Percentiles rank a stretch among this genome's conserved stretches.
These are phyloP conservation scores for Brasilioporus rufonigricans DNA, from an alignment of 768 basidiomycete species.

Conservation along the genomic window DNA sequence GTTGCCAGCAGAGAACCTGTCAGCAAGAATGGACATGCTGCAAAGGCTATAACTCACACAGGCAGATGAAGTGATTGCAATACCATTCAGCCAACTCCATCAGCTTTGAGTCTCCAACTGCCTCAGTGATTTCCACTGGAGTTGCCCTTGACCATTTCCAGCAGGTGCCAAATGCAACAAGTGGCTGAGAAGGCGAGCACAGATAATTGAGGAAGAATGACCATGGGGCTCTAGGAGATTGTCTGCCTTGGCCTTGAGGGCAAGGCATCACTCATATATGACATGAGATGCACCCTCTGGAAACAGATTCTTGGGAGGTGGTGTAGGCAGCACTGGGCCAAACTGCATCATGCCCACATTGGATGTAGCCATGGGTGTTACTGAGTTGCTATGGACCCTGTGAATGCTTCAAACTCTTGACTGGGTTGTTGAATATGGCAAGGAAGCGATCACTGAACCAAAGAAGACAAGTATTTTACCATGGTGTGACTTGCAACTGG, in stretches of 20 bases:
- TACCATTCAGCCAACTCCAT: no score
- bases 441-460: no score
- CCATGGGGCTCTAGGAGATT: neutral
- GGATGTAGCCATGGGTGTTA: no score
- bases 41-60: neutral
- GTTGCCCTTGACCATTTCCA: neutral
- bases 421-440: no score
- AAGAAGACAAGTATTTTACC: no score
- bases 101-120: no score
- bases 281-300: neutral
- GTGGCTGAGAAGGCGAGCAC: neutral
- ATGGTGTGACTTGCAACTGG: no score
- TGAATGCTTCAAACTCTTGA: no score
- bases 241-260: neutral
- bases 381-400: no score
- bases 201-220: neutral
- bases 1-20: no score
- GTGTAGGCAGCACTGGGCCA: no score
- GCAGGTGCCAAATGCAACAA: slow-evolving; percentile 1
- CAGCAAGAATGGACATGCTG: neutral
- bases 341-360: no score
- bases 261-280: neutral
- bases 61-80: neutral
- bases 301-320: neutral
- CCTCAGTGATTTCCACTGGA: neutral